phyloP scores from a whole-genome alignment of 352 stramenopile genomes.

The Pythium rishiriense region DNA sequence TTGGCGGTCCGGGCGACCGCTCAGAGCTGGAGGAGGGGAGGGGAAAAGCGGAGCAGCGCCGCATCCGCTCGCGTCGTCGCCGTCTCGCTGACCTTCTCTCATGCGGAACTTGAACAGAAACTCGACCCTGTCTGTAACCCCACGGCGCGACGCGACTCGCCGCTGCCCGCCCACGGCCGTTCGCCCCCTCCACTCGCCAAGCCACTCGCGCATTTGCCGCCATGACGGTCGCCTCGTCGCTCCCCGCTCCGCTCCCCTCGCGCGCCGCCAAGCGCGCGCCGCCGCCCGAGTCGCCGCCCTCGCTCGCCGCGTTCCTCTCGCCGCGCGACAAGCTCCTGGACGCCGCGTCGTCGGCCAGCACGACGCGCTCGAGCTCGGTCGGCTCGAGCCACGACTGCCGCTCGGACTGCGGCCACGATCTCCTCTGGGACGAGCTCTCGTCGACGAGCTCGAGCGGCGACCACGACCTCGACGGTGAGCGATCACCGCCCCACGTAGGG shows the following conservation, averaged over 20 bases:
- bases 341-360: slow-evolving; percentile 22
- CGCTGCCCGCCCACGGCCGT: background rate
- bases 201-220: slow-evolving; percentile 17
- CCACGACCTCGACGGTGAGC: slow-evolving; percentile 21
- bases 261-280: background rate
- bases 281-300: slow-evolving; percentile 9
- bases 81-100: background rate
- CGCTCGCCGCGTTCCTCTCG: slow-evolving; percentile 17
- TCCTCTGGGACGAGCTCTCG: slow-evolving; percentile 31
- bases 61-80: background rate
- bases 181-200: background rate
- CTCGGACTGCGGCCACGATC: slow-evolving; percentile 29
- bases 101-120: slow-evolving; percentile 13
- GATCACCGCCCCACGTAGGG: slow-evolving; percentile 17
- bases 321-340: slow-evolving; percentile 22
- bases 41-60: too few relatives aligned
- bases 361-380: slow-evolving; percentile 22
- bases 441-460: slow-evolving; percentile 24
- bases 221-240: slow-evolving; percentile 10
- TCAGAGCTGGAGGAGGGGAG: too few relatives aligned
- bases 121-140: slow-evolving; percentile 1
- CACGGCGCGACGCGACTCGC: too few relatives aligned
- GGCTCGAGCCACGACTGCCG: slow-evolving; percentile 28
- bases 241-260: background rate
- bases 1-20: too few relatives aligned